A percentile compares a stretch with the other conserved stretches of the same genome.
Conservation (phyloP, 75 land plant species). For the Sequoia sempervirens region DNA sequence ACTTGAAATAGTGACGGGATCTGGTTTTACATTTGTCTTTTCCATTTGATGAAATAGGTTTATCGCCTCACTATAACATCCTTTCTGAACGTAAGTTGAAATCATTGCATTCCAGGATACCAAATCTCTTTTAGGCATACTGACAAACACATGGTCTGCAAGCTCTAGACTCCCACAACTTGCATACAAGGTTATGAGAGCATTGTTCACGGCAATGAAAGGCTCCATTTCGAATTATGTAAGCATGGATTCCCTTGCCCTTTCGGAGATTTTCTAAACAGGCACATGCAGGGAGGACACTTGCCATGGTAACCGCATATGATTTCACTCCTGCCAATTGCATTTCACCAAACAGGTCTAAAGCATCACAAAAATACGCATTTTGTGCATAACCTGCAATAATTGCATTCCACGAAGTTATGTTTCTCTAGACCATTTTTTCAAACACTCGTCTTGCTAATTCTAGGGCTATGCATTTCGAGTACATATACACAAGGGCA, state of each 20-base stretch:
- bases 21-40: background rate
- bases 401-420: constrained; percentile 57
- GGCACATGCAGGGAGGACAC: constrained; percentile 16
- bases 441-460: constrained; percentile 37
- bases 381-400: constrained; percentile 36
- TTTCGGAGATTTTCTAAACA: background rate
- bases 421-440: constrained; percentile 30
- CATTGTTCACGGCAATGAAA: constrained; percentile 7
- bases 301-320: constrained; percentile 6
- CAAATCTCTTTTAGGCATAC: constrained; percentile 20
- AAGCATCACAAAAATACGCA: constrained; percentile 23
- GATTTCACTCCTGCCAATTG: constrained; percentile 16
- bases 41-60: constrained; percentile 2
- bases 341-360: constrained; percentile 21
- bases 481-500: constrained; percentile 25
- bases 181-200: constrained; percentile 18
- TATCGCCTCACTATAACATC: background rate
- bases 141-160: constrained; percentile 21
- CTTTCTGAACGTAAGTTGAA: constrained; percentile 14
- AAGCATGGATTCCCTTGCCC: constrained; percentile 24
- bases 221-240: constrained; percentile 6
- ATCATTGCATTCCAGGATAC: constrained; percentile 26
- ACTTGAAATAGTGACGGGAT: constrained; percentile 14
- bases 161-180: constrained; percentile 19
- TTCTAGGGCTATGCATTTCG: constrained; percentile 30